Conservation (phyloP, 2,329 filamentous ascomycete species). For the Berkeleyomyces rouxiae region DNA sequence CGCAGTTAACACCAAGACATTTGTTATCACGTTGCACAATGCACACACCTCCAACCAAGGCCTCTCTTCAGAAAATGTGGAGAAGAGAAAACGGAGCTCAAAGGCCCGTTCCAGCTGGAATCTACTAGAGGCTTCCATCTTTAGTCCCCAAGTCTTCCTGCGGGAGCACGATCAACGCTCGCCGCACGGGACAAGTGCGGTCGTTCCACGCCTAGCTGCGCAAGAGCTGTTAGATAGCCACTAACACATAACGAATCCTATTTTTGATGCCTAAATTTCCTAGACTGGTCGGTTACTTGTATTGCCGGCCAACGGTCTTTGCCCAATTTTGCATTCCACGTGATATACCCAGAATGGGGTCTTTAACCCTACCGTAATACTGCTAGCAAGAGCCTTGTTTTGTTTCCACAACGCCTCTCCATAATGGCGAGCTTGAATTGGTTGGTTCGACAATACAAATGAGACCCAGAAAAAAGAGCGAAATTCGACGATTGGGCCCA, state of each 20-base stretch:
- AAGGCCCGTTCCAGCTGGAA: background rate
- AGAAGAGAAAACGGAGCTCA: background rate
- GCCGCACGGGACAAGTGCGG: background rate
- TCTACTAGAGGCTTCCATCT: conserved; percentile 2
- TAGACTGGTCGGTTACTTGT: too few species aligned
- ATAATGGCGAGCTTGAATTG: background rate
- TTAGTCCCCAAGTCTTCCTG: background rate
- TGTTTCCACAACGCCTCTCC: too few species aligned
- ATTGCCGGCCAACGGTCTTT: too few species aligned
- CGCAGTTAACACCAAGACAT: too few species aligned
- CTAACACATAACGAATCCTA: background rate
- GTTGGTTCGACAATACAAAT: background rate
- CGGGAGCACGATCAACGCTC: background rate
- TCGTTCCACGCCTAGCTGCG: background rate
- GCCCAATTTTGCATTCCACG: too few species aligned
- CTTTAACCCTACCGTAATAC: too few species aligned
- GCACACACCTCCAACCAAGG: background rate
- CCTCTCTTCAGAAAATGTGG: background rate
- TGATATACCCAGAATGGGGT: too few species aligned
- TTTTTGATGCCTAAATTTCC: background rate
- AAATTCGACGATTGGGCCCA: too few species aligned
- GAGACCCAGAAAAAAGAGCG: background rate
- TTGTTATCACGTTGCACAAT: background rate
- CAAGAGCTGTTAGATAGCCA: background rate
- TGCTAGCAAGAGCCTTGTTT: too few species aligned